Base-by-base conservation (phyloP, 177 flowering plant genomes). In the Vitis hybrid region DNA sequence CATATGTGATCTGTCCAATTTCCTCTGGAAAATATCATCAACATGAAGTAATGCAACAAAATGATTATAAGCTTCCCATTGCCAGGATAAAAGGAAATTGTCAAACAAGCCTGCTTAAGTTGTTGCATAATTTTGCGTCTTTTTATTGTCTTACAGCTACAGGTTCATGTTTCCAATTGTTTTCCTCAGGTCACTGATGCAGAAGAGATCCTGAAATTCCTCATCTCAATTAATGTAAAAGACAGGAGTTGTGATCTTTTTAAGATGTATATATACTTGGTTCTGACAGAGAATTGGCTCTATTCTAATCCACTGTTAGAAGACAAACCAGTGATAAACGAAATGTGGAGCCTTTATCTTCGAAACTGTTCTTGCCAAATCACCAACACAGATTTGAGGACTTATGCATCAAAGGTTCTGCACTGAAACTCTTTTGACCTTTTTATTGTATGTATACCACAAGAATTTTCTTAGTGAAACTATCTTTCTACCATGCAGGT, bases 261-360 rank as follows among this genome's bases (percentile, higher is more conserved):
- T 74, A 74, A 70, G 72, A 65, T 85, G 71, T 92, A 88, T 76
- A 83, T 92, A 27, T 85, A 76, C 83, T 73, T 94, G 56, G 85
- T 77, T 65, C 82, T 94, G 75, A 64, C 88, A 4, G 93, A 91
- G 70, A 87, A 87, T 69, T 92, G 98, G 97, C 86, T 94, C 40
- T 69, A 76, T 60, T 82, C 74, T 60, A 64, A 72, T 67, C 56
- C 82, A 67, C 49, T 73, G 13, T 2, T 79, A 13, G 85, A 80
- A 79, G 77, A 83, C 19, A 83, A 78, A 40, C 76, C 83, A 19
- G 67, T 74, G 32, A 66, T 86, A 6, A 68, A 24, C 27, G 84
- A 85, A 74, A 83, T 89, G 85, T 88, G 91, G 96, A 77, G 80
- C 2, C 69, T 77, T 55, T 88, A 16, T 79, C 89, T 95, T 60